phyloP scores from a whole-genome alignment of 2,329 filamentous ascomycete genomes.

The Capronia americana region DNA sequence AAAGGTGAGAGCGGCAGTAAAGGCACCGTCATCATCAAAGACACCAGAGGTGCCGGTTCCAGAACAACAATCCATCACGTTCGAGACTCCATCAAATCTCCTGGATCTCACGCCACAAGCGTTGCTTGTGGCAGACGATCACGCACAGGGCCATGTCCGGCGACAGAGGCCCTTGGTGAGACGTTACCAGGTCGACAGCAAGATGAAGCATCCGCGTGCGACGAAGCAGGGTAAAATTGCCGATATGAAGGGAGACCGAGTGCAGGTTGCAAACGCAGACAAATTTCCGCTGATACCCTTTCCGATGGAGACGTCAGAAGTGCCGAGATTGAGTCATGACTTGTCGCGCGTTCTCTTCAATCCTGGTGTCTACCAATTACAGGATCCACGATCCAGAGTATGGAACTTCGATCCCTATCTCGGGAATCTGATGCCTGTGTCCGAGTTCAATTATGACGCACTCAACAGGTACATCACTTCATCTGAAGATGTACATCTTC shows the following conservation, averaged over 20 bases:
- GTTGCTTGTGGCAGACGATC: background rate
- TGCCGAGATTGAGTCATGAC: slow-evolving; percentile 51
- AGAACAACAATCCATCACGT: slow-evolving; percentile 5
- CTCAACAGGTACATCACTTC: slow-evolving; percentile 89
- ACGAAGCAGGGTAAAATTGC: background rate
- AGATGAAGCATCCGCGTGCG: background rate
- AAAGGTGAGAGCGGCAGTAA: background rate
- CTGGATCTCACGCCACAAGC: background rate
- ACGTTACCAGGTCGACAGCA: background rate
- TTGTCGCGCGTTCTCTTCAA: slow-evolving; percentile 95
- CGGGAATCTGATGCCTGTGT: slow-evolving; percentile 87
- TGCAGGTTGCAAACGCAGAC: slow-evolving; percentile 42
- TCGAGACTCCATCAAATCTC: slow-evolving; percentile 1
- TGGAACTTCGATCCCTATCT: slow-evolving; percentile 98
- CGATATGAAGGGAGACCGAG: slow-evolving; percentile 17
- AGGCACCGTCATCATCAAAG: background rate
- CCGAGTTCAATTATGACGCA: slow-evolving; percentile 89
- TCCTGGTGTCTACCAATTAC: slow-evolving; percentile 86
- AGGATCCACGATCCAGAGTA: slow-evolving; percentile 83
- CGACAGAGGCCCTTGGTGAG: background rate
- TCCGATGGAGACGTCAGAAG: slow-evolving; percentile 25
- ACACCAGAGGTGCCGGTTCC: background rate
- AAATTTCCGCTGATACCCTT: slow-evolving; percentile 60
- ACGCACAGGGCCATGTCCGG: background rate
- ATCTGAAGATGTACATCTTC: slow-evolving; percentile 77